Conservation (phyloP, 805 yeast genomes). For the Kluyveromyces siamensis region DNA sequence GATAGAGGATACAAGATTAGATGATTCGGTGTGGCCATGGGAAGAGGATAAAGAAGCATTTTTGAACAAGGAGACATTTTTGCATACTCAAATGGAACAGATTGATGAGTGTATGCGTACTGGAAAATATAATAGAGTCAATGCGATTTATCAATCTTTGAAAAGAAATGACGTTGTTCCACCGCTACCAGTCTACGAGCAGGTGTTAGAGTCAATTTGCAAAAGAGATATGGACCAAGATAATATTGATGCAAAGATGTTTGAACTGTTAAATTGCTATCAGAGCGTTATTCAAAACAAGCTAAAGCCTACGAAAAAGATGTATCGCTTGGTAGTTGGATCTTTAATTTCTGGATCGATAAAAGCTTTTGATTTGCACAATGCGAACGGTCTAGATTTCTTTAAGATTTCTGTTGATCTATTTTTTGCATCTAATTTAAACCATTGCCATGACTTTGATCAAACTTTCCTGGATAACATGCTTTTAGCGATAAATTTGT, state of each 20-base stretch:
- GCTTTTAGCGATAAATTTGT: conserved; percentile 36
- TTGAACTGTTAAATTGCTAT: conserved; percentile 55
- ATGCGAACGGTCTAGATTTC: conserved; percentile 37
- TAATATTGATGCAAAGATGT: conserved; percentile 50
- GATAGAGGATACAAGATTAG: conserved; percentile 1
- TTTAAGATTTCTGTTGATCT: conserved; percentile 43
- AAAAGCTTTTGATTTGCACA: conserved; percentile 30
- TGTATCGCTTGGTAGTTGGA: conserved; percentile 44
- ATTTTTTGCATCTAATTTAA: conserved; percentile 33
- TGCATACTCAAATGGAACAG: conserved; percentile 23
- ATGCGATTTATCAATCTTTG: conserved; percentile 32
- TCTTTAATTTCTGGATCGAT: conserved; percentile 44
- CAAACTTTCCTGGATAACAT: conserved; percentile 38
- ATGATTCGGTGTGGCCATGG: conserved; percentile 18
- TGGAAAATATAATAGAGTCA: conserved; percentile 28
- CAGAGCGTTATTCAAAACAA: conserved; percentile 51
- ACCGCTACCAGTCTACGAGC: conserved; percentile 41
- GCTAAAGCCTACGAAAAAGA: conserved; percentile 46
- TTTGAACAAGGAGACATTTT: conserved; percentile 25
- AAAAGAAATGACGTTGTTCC: conserved; percentile 40
- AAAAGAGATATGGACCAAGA: conserved; percentile 41
- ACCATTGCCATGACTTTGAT: conserved; percentile 35
- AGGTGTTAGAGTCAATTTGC: conserved; percentile 46
- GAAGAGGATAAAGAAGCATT: conserved; percentile 23
- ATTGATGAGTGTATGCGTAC: conserved; percentile 21